phyloP scores from a whole-genome alignment of 768 basidiomycete species.

The Rhodotorula graminis region DNA sequence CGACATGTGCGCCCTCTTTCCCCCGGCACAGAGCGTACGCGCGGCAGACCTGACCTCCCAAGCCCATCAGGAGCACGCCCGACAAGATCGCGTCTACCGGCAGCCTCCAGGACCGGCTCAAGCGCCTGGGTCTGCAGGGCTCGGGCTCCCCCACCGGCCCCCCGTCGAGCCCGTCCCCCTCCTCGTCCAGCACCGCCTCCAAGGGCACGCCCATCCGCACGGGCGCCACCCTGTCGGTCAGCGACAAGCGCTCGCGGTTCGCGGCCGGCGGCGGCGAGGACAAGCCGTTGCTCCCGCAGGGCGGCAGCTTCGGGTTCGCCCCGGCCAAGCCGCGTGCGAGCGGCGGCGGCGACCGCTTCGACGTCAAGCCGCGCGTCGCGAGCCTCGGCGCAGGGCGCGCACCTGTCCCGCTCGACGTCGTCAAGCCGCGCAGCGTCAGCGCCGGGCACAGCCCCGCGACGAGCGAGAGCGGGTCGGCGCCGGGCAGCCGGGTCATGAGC shows the following conservation, averaged over 20 bases:
- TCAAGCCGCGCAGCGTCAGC: conserved; percentile 21
- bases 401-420: conserved; percentile 21
- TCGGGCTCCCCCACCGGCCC: not conserved
- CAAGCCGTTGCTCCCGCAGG: conserved; percentile 11
- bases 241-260: conserved; percentile 27
- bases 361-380: conserved; percentile 18
- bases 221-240: conserved; percentile 2
- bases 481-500: not conserved
- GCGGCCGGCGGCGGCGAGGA: conserved; percentile 20
- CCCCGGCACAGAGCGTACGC: not conserved
- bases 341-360: not conserved
- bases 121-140: conserved; percentile 25
- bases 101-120: conserved; percentile 22
- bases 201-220: conserved; percentile 1
- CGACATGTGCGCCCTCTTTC: not conserved
- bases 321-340: not conserved
- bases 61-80: not conserved
- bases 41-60: not conserved
- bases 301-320: conserved; percentile 16
- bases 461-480: not conserved
- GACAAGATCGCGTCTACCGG: not conserved
- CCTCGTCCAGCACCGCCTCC: not conserved
- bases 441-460: conserved; percentile 1
- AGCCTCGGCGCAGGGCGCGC: conserved; percentile 33
- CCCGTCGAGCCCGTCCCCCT: not conserved